phyloP scores from a whole-genome alignment of 2,329 filamentous ascomycete genomes.

The Penicillium sp. region DNA sequence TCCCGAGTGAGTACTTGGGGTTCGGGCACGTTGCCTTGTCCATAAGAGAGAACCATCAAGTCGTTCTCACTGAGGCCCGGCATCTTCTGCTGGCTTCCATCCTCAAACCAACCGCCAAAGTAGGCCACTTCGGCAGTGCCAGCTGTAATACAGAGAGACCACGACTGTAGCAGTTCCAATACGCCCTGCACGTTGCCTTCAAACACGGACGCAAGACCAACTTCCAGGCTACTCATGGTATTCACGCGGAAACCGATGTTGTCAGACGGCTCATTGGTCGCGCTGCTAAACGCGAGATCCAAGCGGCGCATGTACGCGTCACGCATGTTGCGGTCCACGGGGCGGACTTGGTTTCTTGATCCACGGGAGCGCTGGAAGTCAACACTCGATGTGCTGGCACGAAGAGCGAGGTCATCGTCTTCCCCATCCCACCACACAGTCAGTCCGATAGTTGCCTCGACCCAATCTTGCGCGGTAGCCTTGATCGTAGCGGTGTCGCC shows the following conservation, averaged over 20 bases:
- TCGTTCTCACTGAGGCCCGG: conserved; percentile 76
- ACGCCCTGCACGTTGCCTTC: conserved; percentile 80
- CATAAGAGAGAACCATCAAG: conserved; percentile 76
- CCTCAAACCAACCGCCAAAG: conserved; percentile 79
- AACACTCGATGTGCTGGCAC: conserved; percentile 25
- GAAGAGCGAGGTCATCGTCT: conserved; percentile 53
- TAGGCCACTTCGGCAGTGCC: conserved; percentile 81
- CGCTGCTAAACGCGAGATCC: conserved; percentile 66
- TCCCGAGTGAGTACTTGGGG: conserved; percentile 68
- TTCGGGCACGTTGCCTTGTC: conserved; percentile 55
- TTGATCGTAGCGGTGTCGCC: conserved; percentile 76
- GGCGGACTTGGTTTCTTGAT: conserved; percentile 41
- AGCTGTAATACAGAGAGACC: conserved; percentile 78
- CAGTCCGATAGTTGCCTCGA: conserved; percentile 80
- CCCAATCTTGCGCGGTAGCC: conserved; percentile 81
- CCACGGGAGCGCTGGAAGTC: conserved; percentile 29
- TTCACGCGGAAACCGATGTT: conserved; percentile 69
- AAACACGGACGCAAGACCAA: conserved; percentile 78
- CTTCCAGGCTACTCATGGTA: conserved; percentile 72
- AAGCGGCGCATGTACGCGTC: conserved; percentile 75
- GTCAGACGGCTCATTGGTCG: conserved; percentile 66
- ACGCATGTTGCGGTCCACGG: conserved; percentile 56
- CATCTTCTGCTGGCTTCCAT: conserved; percentile 58
- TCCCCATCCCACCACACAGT: conserved; percentile 91
- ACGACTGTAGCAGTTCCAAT: conserved; percentile 71